Evolutionary conservation across 192 early-diverging fungal species (phyloP), one percentile per base, ranked within the genome.

Genomic region (Obelidium mucronatum): DNA sequence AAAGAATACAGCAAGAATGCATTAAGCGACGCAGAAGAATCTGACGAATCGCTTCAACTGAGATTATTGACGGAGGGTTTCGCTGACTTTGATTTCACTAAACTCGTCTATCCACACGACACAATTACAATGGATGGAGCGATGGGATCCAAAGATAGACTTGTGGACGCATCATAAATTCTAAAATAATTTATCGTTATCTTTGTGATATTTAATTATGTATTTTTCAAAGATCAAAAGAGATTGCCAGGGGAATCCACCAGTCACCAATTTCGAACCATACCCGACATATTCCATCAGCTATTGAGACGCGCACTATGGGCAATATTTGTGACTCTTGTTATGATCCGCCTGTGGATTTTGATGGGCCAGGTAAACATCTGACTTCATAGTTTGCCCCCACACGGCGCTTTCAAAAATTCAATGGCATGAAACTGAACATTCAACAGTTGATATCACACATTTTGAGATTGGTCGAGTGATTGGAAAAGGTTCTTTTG

Each of bases 401-500:
- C 42, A 58, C 55, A 58, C 6, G 26, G 55, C 55, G 0, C 55
- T n/a, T n/a, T n/a, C n/a, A n/a, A n/a, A n/a, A n/a, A n/a, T n/a
- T n/a, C n/a, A n/a, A n/a, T n/a, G n/a, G n/a, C n/a, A n/a, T n/a
- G n/a, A 31, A 24, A 22, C 55, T 58, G 17, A 28, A 22, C 11
- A 0, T 11, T 8, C 0, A 58, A 6, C 11, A 68, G 72, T 74
- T 8, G 72, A 74, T 39, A 74, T 63, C 59, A 62, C 72, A 13
- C 72, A 74, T 35, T 74, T 74, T 48, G 59, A 54, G 2, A 51
- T 74, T 3, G 42, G 72, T 19, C 72, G 72, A 4, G 26, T 54
- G 6, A 74, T 74, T 51, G 72, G 72, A 40, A 74, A 74, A 34
- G 72, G 72, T 3, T 24, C 54, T 11, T 74, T 74, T 36, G 69